phyloP scores from a whole-genome alignment of 768 basidiomycete genomes.

The Auriscalpium orientale region DNA sequence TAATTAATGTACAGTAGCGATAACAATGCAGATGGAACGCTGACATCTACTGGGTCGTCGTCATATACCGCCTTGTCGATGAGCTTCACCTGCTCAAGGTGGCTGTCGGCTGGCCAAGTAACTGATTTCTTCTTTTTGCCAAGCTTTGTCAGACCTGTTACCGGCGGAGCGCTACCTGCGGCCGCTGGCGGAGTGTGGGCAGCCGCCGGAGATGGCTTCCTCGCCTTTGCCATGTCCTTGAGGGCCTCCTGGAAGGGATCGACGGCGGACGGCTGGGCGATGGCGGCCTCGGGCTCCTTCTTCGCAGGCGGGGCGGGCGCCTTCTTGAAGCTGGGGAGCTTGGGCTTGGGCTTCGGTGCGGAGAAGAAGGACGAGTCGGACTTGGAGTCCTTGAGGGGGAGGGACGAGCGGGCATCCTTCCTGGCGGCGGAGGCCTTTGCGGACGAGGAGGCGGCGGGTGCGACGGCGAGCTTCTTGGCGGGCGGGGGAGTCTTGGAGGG shows the following conservation, averaged over 20 bases:
- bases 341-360: slow-evolving; percentile 76
- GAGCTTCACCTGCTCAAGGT: slow-evolving; percentile 66
- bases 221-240: slow-evolving; percentile 65
- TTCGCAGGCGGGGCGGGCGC: slow-evolving; percentile 40
- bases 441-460: slow-evolving; percentile 27
- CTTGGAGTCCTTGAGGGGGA: slow-evolving; percentile 64
- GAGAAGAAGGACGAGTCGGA: slow-evolving; percentile 87
- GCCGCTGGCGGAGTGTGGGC: slow-evolving; percentile 48
- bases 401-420: slow-evolving; percentile 42
- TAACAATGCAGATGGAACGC: slow-evolving; percentile 37
- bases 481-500: slow-evolving; percentile 42
- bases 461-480: slow-evolving; percentile 58
- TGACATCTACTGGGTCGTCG: slow-evolving; percentile 82
- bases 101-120: slow-evolving; percentile 67
- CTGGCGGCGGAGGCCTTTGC: slow-evolving; percentile 40
- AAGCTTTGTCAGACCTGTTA: slow-evolving; percentile 23
- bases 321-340: slow-evolving; percentile 83
- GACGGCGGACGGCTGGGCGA: slow-evolving; percentile 68
- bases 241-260: slow-evolving; percentile 82
- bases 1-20: slow-evolving; percentile 44
- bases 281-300: slow-evolving; percentile 47
- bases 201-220: slow-evolving; percentile 51
- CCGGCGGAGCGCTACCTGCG: slow-evolving; percentile 12
- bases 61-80: slow-evolving; percentile 87
- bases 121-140: slow-evolving; percentile 72